Conservation (phyloP, 2,329 filamentous ascomycete genomes). For the Sporothrix protearum region DNA sequence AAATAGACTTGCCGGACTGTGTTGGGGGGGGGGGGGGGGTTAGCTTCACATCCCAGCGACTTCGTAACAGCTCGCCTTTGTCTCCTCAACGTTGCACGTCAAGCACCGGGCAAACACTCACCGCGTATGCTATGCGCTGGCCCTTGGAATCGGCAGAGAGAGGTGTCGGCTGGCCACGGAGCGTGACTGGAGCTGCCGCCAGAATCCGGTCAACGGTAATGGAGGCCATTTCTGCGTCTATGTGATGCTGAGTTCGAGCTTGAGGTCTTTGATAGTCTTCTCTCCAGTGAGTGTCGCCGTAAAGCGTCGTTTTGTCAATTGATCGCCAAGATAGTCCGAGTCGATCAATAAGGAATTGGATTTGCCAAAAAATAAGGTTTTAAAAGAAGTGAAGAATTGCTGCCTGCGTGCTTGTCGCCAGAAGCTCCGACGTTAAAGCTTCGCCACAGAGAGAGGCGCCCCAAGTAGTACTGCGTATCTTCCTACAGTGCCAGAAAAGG, state of each 20-base stretch:
- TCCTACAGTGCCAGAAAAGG: constrained; percentile 15
- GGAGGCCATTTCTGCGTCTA: constrained; percentile 32
- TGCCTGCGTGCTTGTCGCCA: not conserved
- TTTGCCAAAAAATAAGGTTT: not conserved
- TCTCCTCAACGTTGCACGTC: not conserved
- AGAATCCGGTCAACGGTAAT: constrained; percentile 67
- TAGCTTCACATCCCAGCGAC: not conserved
- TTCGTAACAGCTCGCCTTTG: not conserved
- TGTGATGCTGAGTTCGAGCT: not conserved
- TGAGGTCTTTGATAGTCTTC: not conserved
- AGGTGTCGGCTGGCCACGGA: constrained; percentile 81
- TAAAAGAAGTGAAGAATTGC: not conserved
- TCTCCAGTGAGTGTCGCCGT: not conserved
- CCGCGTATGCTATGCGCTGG: constrained; percentile 87
- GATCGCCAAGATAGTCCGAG: not conserved
- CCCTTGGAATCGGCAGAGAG: constrained; percentile 86
- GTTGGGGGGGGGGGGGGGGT: not conserved
- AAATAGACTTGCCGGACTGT: constrained; percentile 93
- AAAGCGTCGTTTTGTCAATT: not conserved
- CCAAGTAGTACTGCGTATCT: not conserved
- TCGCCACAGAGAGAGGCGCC: constrained; percentile 4
- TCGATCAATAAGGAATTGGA: not conserved
- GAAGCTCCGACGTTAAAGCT: constrained; percentile 14
- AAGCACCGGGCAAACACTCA: constrained; percentile 44
- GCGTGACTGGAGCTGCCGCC: constrained; percentile 78